Evolutionary conservation across 2,329 filamentous ascomycete genomes (phyloP).

Genomic region (Verticillium nonalfalfae): DNA sequence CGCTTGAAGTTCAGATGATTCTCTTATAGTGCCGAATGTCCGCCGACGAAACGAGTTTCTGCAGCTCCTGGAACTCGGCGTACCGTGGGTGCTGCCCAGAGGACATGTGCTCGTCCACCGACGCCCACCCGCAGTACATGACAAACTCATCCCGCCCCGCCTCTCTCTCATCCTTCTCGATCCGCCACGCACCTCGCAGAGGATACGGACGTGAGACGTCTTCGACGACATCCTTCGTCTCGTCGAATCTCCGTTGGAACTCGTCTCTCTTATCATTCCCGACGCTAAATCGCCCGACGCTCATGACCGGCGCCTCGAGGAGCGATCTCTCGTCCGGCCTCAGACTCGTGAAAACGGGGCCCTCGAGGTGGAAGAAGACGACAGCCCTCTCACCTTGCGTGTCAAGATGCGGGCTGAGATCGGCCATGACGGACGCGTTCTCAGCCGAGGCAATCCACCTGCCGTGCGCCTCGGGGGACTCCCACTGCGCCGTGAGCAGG

Average conservation of each 20-base stretch:
- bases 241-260: slow-evolving; percentile 25
- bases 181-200: slow-evolving; percentile 33
- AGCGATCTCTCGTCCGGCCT: background rate
- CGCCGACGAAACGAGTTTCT: slow-evolving; percentile 12
- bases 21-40: slow-evolving; percentile 24
- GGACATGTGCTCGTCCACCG: slow-evolving; percentile 23
- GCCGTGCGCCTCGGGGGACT: slow-evolving; percentile 30
- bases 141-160: slow-evolving; percentile 29
- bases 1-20: slow-evolving; percentile 14
- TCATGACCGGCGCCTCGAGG: slow-evolving; percentile 22
- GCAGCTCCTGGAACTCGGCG: slow-evolving; percentile 15
- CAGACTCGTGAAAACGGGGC: slow-evolving; percentile 16
- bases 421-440: slow-evolving; percentile 27
- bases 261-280: slow-evolving; percentile 19
- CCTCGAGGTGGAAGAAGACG: slow-evolving; percentile 33
- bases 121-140: slow-evolving; percentile 30
- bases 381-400: slow-evolving; percentile 21
- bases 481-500: slow-evolving; percentile 40
- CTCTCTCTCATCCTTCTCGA: slow-evolving; percentile 24
- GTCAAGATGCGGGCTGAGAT: slow-evolving; percentile 24
- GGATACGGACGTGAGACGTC: slow-evolving; percentile 19
- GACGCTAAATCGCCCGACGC: slow-evolving; percentile 27
- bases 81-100: background rate
- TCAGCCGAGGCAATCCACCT: slow-evolving; percentile 36
- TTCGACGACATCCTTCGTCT: slow-evolving; percentile 22